A percentile compares a stretch with the other conserved stretches of the same genome.
Conservation (phyloP, 257 asterid genomes). For the Ilex asprella region DNA sequence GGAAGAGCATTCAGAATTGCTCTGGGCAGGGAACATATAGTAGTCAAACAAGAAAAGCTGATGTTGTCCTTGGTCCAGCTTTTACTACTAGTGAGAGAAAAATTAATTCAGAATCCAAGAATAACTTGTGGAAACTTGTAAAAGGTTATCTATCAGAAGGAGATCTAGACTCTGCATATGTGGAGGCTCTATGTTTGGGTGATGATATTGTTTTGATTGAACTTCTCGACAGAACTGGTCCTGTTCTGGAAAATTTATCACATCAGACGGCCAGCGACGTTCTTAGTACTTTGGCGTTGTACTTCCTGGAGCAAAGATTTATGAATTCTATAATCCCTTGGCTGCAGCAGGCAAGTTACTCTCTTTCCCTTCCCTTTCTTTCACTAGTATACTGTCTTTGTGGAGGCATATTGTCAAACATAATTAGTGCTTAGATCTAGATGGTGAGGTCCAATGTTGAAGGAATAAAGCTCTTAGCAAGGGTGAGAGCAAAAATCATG, state of each 20-base stretch:
- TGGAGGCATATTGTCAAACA: no score
- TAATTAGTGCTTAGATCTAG: no score
- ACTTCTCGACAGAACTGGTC: constrained; percentile 88
- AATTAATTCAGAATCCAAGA: constrained; percentile 38
- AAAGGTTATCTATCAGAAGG: constrained; percentile 53
- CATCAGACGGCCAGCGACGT: constrained; percentile 56
- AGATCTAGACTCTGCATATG: constrained; percentile 73
- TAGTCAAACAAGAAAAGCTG: constrained; percentile 39
- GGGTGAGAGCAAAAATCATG: no score
- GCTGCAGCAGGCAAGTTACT: constrained; percentile 81
- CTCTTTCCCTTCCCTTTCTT: constrained; percentile 2
- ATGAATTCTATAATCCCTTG: constrained; percentile 73
- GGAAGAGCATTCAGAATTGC: constrained; percentile 31
- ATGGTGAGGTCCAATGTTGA: no score
- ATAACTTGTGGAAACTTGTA: constrained; percentile 42
- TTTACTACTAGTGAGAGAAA: constrained; percentile 35
- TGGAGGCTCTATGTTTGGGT: constrained; percentile 65
- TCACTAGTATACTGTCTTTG: background rate
- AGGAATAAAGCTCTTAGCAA: no score
- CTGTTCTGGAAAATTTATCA: constrained; percentile 65
- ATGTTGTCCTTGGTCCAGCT: constrained; percentile 30
- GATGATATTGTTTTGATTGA: constrained; percentile 70
- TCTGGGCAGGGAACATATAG: constrained; percentile 33
- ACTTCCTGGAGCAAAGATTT: constrained; percentile 66
- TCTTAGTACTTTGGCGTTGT: constrained; percentile 51